Percentiles rank a stretch among this genome's conserved stretches.
phyloP scores from a whole-genome alignment of 2,329 filamentous ascomycete genomes.

The Neoascochyta sp. region DNA sequence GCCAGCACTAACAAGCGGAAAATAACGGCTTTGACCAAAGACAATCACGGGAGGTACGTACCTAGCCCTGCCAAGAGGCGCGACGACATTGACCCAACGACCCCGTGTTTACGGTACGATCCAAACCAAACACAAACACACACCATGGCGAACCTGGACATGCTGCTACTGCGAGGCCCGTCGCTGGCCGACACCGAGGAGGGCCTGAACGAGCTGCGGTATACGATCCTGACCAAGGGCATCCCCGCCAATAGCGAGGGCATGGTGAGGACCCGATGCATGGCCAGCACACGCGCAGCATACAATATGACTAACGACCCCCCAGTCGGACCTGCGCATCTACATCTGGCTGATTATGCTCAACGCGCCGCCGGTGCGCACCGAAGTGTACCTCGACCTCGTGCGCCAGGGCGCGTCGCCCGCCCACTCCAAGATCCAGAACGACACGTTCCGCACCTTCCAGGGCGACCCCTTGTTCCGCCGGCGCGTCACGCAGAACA shows the following conservation, averaged over 20 bases:
- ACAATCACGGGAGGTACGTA: no score
- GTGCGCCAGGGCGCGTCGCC: constrained; percentile 92
- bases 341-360: constrained; percentile 96
- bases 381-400: constrained; percentile 82
- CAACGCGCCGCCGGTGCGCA: constrained; percentile 77
- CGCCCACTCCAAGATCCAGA: constrained; percentile 94
- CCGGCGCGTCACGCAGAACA: constrained; percentile 90
- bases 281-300: no score
- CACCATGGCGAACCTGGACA: constrained; percentile 56
- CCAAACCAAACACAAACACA: constrained; percentile 9
- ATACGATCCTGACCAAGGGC: constrained; percentile 71
- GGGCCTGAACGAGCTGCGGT: constrained; percentile 66
- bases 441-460: constrained; percentile 95
- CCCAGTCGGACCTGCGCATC: constrained; percentile 82
- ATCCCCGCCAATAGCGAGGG: constrained; percentile 75
- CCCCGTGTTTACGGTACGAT: no score
- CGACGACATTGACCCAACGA: no score
- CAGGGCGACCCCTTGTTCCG: constrained; percentile 97
- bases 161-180: constrained; percentile 76
- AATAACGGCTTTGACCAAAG: no score
- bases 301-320: constrained; percentile 1
- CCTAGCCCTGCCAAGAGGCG: no score
- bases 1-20: no score
- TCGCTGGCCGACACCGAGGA: constrained; percentile 64
- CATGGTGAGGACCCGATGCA: constrained; percentile 65